phyloP scores from a whole-genome alignment of 2,329 filamentous ascomycete species.

The Raffaelea albimanens region DNA sequence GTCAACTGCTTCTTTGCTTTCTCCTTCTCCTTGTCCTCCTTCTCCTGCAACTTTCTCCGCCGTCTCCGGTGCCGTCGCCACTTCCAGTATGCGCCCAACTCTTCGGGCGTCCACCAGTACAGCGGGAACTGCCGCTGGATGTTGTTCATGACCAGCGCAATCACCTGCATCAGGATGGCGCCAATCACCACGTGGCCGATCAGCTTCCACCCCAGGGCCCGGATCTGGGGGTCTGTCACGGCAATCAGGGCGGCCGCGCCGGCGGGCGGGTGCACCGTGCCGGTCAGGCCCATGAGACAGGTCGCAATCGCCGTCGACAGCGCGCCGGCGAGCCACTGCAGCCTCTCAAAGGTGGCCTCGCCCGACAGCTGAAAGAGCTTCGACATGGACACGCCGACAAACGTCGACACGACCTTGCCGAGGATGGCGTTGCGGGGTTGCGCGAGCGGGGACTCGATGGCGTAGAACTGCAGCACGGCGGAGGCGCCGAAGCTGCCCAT shows the following conservation, averaged over 20 bases:
- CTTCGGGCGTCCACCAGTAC: slow-evolving; percentile 58
- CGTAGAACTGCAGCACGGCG: slow-evolving; percentile 65
- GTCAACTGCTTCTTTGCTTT: no score
- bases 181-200: slow-evolving; percentile 54
- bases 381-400: slow-evolving; percentile 50
- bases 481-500: slow-evolving; percentile 65
- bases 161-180: slow-evolving; percentile 48
- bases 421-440: slow-evolving; percentile 62
- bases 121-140: slow-evolving; percentile 55
- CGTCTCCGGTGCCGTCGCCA: neutral
- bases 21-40: neutral
- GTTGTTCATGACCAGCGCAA: slow-evolving; percentile 60
- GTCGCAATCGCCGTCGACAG: slow-evolving; percentile 39
- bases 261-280: slow-evolving; percentile 64
- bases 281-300: slow-evolving; percentile 53
- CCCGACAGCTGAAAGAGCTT: slow-evolving; percentile 52
- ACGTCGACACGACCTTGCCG: slow-evolving; percentile 54
- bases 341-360: slow-evolving; percentile 29
- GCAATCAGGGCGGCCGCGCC: slow-evolving; percentile 65
- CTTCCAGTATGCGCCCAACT: slow-evolving; percentile 16
- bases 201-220: slow-evolving; percentile 56
- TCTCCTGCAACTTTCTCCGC: neutral
- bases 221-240: slow-evolving; percentile 45
- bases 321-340: slow-evolving; percentile 58
- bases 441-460: slow-evolving; percentile 61